phyloP scores from a whole-genome alignment of 2,329 filamentous ascomycete genomes.

The Penicillium sclerotigenum region DNA sequence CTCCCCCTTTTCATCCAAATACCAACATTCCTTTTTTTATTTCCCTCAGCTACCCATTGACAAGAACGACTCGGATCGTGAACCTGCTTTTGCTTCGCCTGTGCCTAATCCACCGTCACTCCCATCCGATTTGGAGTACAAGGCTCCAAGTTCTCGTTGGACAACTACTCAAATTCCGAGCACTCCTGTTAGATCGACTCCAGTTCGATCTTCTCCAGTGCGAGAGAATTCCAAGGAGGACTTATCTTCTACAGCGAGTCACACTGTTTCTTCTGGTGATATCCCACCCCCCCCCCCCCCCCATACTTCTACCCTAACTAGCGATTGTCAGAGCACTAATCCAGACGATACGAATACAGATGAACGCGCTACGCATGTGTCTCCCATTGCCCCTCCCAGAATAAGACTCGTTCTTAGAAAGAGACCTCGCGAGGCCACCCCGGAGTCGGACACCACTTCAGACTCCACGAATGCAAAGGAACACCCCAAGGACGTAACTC shows the following conservation, averaged over 20 bases:
- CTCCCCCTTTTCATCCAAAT: not conserved
- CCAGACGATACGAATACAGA: not conserved
- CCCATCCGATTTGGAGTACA: not conserved
- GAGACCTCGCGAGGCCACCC: not conserved
- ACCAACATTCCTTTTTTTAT: too few species aligned
- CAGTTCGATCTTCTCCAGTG: not conserved
- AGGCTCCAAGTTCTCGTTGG: not conserved
- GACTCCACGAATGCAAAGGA: not conserved
- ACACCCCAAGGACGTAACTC: not conserved
- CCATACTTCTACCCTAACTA: not conserved
- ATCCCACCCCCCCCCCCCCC: too few species aligned
- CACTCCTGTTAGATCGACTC: not conserved
- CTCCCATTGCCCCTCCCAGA: not conserved
- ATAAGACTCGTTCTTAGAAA: not conserved
- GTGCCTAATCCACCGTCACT: not conserved
- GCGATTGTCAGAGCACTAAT: not conserved
- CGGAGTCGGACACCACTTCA: not conserved
- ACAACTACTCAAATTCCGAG: not conserved
- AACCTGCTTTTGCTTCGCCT: not conserved
- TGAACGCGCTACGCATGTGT: not conserved
- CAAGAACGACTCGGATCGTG: not conserved
- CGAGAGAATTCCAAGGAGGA: not conserved
- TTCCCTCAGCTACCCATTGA: not conserved
- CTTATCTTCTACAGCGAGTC: not conserved
- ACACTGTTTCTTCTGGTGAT: not conserved